Base-by-base conservation (phyloP, 345 rosid genomes). In the Nasturtium officinale region DNA sequence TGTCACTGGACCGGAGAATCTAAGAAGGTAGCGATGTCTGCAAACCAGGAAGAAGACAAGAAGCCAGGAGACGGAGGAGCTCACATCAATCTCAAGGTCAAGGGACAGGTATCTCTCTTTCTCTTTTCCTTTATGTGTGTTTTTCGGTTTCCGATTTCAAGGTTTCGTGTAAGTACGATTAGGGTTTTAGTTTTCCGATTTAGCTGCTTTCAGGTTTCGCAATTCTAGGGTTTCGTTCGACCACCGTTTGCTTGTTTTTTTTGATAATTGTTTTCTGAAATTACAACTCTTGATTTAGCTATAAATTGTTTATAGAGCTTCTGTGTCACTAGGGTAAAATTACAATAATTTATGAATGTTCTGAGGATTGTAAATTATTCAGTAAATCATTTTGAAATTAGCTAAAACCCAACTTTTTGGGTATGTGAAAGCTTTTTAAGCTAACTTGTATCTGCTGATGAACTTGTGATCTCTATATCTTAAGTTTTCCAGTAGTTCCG, bases 21-120 rank as follows among this genome's bases (percentile, higher is more conserved):
- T 72, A 69, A 5, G 72, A 81, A 6, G 69, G 73, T 26, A 67
- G 7, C 13, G 13, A 69, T 77, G 80, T 77, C 81, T 56, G 77
- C 83, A 0, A 83, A 52, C 40, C 84, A 78, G 54, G 95, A 87
- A 62, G 88, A 85, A 70, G 96, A 84, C 50, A 89, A 91, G 90
- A 87, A 89, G 83, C 93, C 92, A 20, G 82, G 76, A 62, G 98
- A 88, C 29, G 87, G 85, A 69, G 70, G 86, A 11, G 90, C 82
- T 23, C 96, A 89, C 78, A 87, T 91, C 82, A 89, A 89, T 25
- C 96, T 91, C 46, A 91, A 91, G 69, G 97, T 91, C 72, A 89
- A 91, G 79, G 93, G 96, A 46, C 96, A 92, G 96, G 98, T 91
- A 58, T 58, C 13, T 35, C 32, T 71, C 6, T 37, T 6, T 20